phyloP scores from a whole-genome alignment of 495 filamentous ascomycete genomes.

The Aspergillus baeticus region DNA sequence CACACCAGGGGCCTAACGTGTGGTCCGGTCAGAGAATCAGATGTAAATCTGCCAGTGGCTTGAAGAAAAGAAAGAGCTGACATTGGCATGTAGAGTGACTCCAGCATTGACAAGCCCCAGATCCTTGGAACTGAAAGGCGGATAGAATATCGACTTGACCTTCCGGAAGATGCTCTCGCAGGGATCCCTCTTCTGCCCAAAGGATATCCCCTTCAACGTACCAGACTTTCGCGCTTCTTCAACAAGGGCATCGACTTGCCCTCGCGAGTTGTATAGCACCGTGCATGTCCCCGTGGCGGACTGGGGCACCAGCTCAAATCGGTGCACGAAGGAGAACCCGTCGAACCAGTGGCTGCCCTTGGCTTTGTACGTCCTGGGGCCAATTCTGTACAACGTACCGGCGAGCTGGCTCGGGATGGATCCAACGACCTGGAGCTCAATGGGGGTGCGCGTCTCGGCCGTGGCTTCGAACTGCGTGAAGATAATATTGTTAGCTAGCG shows the following conservation, averaged over 20 bases:
- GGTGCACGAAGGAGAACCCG: conserved; percentile 9
- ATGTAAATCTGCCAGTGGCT: background rate
- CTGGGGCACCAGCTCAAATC: conserved; percentile 13
- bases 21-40: background rate
- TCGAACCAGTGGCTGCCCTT: conserved; percentile 17
- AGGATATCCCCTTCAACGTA: conserved; percentile 8
- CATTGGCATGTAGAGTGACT: conserved; percentile 6
- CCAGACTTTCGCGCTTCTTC: conserved; percentile 11
- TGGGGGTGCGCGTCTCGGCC: background rate
- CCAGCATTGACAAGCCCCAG: conserved; percentile 11
- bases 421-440: conserved; percentile 11
- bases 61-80: background rate
- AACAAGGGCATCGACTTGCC: conserved; percentile 16
- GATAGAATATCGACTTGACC: conserved; percentile 10
- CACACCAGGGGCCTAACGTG: conserved; percentile 16
- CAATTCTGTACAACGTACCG: conserved; percentile 12
- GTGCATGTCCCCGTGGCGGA: conserved; percentile 2
- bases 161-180: conserved; percentile 16
- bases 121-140: background rate
- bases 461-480: conserved; percentile 11
- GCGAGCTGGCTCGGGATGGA: conserved; percentile 10
- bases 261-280: conserved; percentile 16
- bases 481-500: background rate
- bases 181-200: conserved; percentile 18
- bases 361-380: conserved; percentile 12